Base-by-base conservation (phyloP, 495 filamentous ascomycete genomes). In the Monascus purpureus region DNA sequence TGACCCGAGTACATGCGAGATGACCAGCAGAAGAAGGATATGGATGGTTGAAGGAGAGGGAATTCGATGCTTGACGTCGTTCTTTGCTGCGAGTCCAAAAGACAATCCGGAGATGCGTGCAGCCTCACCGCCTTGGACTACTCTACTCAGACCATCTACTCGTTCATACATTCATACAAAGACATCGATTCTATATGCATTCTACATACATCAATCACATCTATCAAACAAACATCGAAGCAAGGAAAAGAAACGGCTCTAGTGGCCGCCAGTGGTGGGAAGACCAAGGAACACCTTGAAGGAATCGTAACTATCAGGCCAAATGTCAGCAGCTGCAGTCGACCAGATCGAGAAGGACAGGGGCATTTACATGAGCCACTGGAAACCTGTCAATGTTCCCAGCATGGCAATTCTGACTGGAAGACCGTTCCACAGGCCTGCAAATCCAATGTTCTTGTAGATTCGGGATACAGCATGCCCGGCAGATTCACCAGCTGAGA, bases 271-370 rank as follows among this genome's bases (percentile, higher is more conserved):
- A 15, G 73, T 77, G n/a, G 71, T 77, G n/a, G 73, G 73, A 17
- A 77, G 58, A 20, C 75, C 75, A 32, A 77, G 55, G 53, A 72
- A 72, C 29, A 80, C 75, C 61, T 82, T 82, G 60, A 80, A 82
- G n/a, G 68, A 74, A 46, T 82, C 77, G 53, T 82, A 82, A 37
- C 61, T 65, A 26, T n/a, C n/a, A 24, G 9, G 33, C 27, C 9
- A 28, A 25, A 27, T 22, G 43, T 47, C 32, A 47, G 29, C 25
- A 37, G 27, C 3, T 35, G 8, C 35, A n/a, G n/a, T 16, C 15
- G 6, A 32, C 17, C 23, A 31, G 13, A 20, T 11, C 6, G 11
- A 25, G 2, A 25, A 14, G 29, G 30, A 12, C 17, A 31, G 13
- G 17, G 17, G 27, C 14, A 59, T 57, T 58, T 42, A 65, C 61